Evolutionary conservation across 495 filamentous ascomycete species (phyloP), one percentile per base, ranked within the genome.

Genomic region (Friedmanniomyces simplex): DNA sequence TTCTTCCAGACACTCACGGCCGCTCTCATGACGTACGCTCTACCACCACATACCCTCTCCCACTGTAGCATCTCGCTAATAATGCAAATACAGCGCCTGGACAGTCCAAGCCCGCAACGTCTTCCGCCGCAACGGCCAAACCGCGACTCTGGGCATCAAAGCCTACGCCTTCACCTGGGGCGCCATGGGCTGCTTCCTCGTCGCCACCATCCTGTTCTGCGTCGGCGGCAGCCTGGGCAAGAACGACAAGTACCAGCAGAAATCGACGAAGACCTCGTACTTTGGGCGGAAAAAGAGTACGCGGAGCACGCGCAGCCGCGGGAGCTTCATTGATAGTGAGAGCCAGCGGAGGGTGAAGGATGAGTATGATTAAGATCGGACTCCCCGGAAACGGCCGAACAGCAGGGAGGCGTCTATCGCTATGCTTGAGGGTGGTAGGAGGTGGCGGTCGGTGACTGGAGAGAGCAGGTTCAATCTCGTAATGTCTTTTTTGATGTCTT

Each of bases 151-250:
- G 5, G 90, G 90, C 25, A 62, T 70, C 16, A 88, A 89, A 59
- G 83, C 86, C 7, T 91, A 87, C 63, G 90, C 80, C 26, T 95
- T 95, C 73, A 88, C 85, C 72, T 96, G 90, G 90, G 84, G 84
- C 1, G 78, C 87, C 4, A 80, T 83, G 64, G 80, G 76, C 0
- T 83, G 80, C 47, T 77, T 88, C 48, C 72, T 91, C 58, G 70
- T 95, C 51, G 80, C 87, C 16, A 85, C 81, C 13, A 50, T 89
- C 25, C 67, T 89, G 18, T 87, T 91, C 74, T 91, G 83, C 71
- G 48, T 81, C 1, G 78, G 76, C 21, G 75, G 67, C 51, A 61
- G 59, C 47, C 53, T 54, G 14, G 67, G 70, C 5, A 70, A 68
- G 41, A 54, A 63, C 7, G 55, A 60, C 3, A 57, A 51, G 13